phyloP scores from a whole-genome alignment of 768 basidiomycete species.

The Mycena venus region DNA sequence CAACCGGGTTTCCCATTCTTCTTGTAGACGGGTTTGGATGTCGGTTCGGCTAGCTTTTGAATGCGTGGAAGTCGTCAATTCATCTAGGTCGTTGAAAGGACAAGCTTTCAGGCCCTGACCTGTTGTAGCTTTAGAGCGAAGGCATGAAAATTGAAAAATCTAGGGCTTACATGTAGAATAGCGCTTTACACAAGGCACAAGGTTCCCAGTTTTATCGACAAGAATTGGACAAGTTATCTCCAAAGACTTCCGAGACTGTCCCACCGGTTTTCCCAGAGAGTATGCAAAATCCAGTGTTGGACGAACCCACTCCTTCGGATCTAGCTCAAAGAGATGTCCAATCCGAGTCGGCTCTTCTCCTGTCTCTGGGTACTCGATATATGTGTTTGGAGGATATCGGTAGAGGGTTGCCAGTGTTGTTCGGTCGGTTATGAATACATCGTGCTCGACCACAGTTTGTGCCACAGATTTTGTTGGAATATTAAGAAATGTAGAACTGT shows the following conservation, averaged over 20 bases:
- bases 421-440: too few species aligned
- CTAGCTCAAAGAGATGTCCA: not conserved
- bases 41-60: not conserved
- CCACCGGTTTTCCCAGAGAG: not conserved
- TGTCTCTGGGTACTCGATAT: too few species aligned
- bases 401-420: too few species aligned
- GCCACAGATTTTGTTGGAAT: too few species aligned
- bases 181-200: not conserved
- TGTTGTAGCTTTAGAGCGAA: not conserved
- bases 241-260: not conserved
- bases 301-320: not conserved
- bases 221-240: not conserved
- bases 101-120: not conserved
- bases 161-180: not conserved
- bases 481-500: too few species aligned
- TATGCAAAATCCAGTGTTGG: not conserved
- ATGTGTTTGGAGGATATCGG: too few species aligned
- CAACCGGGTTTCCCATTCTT: too few species aligned
- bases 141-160: not conserved
- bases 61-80: not conserved
- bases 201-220: not conserved
- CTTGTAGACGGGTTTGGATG: not conserved
- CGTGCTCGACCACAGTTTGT: too few species aligned
- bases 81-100: not conserved
- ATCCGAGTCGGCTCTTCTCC: not conserved